Evolutionary conservation across 192 early-diverging fungal genomes (phyloP).

Genomic region (Mortierella hygrophila): DNA sequence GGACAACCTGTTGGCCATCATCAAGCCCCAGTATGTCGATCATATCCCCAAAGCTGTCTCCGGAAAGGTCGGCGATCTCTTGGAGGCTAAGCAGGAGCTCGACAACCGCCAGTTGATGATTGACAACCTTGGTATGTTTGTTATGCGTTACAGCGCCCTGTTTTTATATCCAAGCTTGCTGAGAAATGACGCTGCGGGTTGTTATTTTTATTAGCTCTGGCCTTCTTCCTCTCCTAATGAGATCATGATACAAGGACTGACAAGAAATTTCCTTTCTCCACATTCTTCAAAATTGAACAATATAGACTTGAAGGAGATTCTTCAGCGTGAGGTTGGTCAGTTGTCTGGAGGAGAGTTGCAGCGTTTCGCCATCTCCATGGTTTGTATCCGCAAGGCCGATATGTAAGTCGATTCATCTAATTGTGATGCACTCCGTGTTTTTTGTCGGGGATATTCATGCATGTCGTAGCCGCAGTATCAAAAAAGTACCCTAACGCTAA

Average conservation of each 20-base stretch:
- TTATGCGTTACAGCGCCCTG: background rate
- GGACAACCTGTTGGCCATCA: slow-evolving; percentile 94
- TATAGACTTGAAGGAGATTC: slow-evolving; percentile 84
- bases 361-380: slow-evolving; percentile 95
- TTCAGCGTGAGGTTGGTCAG: slow-evolving; percentile 86
- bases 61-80: slow-evolving; percentile 81
- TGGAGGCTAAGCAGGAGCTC: slow-evolving; percentile 78
- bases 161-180: background rate
- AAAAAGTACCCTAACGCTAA: background rate
- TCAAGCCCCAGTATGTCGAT: slow-evolving; percentile 98
- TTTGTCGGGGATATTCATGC: background rate
- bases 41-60: slow-evolving; percentile 84
- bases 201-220: background rate
- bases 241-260: background rate
- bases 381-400: slow-evolving; percentile 86
- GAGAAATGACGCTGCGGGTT: background rate
- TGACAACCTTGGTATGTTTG: slow-evolving; percentile 69
- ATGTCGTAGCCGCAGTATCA: background rate
- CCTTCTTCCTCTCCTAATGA: background rate
- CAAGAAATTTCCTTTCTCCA: background rate
- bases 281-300: background rate
- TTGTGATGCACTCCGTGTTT: background rate
- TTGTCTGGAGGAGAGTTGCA: slow-evolving; percentile 98
- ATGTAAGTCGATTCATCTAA: slow-evolving; percentile 67
- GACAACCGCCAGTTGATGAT: slow-evolving; percentile 84